Evolutionary conservation across 176 grass and related monocot species (phyloP).

Genomic region (Bothriochloa decipiens): DNA sequence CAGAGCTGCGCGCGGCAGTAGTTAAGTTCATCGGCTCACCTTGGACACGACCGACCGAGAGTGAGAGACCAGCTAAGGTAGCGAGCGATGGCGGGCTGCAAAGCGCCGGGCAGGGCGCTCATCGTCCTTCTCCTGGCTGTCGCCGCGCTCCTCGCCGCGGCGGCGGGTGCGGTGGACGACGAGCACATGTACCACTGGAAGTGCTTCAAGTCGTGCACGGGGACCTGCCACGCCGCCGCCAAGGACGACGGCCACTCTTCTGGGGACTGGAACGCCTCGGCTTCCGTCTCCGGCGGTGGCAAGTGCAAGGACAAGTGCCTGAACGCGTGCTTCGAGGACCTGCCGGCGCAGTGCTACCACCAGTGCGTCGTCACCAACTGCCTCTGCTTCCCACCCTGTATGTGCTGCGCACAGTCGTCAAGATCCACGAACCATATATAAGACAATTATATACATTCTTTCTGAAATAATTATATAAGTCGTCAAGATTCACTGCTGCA

Average conservation of each 20-base stretch:
- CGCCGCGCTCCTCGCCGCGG: not conserved
- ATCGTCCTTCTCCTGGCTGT: constrained; percentile 32
- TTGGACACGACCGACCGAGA: too few relatives aligned
- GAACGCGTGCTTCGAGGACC: constrained; percentile 46
- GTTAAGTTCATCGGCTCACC: not conserved
- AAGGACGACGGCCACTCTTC: not conserved
- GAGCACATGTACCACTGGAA: constrained; percentile 26
- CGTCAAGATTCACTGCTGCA: too few relatives aligned
- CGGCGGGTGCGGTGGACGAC: constrained; percentile 4
- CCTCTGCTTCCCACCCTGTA: constrained; percentile 38
- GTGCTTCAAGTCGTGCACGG: constrained; percentile 43
- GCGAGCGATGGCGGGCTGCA: not conserved
- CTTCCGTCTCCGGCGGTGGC: not conserved
- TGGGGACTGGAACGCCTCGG: not conserved
- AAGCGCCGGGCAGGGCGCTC: not conserved
- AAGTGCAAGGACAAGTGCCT: constrained; percentile 49
- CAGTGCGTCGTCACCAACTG: constrained; percentile 41
- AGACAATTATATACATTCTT: too few relatives aligned
- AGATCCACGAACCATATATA: too few relatives aligned
- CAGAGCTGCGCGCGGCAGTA: not conserved
- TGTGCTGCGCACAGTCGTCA: not conserved
- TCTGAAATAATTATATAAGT: too few relatives aligned
- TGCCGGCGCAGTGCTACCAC: constrained; percentile 40
- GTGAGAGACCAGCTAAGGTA: not conserved
- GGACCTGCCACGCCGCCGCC: constrained; percentile 16